phyloP scores from a whole-genome alignment of 1,284 basidiomycete genomes.

The Fomitopsis betulina region DNA sequence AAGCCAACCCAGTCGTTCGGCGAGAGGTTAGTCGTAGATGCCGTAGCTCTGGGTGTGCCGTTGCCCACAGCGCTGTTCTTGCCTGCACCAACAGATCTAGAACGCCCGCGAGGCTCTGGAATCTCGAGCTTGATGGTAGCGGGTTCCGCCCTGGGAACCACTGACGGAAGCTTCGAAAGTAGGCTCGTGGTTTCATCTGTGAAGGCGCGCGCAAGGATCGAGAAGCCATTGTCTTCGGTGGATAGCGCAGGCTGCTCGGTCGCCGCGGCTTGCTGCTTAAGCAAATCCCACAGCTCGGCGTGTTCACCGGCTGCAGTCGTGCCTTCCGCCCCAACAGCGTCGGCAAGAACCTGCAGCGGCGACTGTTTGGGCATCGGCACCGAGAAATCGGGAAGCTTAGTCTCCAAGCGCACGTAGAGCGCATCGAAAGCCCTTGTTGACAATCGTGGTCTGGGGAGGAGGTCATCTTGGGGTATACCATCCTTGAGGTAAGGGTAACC shows the following conservation, averaged over 20 bases:
- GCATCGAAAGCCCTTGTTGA: conserved; percentile 60
- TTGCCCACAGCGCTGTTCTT: conserved; percentile 7
- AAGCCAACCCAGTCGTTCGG: conserved; percentile 43
- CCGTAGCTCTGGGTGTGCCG: neutral
- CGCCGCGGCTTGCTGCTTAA: conserved; percentile 38
- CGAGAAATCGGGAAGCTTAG: conserved; percentile 35
- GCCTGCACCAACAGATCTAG: conserved; percentile 18
- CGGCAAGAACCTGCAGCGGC: conserved; percentile 52
- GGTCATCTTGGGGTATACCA: conserved; percentile 34
- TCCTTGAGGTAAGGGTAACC: conserved; percentile 57
- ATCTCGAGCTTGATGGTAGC: conserved; percentile 1
- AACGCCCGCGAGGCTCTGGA: conserved; percentile 16
- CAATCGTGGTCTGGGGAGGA: conserved; percentile 55
- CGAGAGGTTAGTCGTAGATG: conserved; percentile 10
- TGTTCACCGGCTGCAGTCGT: conserved; percentile 33
- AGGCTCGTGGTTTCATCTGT: conserved; percentile 64
- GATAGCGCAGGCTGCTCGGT: conserved; percentile 15
- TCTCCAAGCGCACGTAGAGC: conserved; percentile 59
- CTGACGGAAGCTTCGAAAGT: conserved; percentile 41
- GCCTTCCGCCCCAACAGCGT: conserved; percentile 49
- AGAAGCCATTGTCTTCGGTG: conserved; percentile 12
- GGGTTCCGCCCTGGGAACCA: conserved; percentile 3
- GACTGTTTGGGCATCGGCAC: conserved; percentile 40
- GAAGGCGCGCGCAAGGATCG: conserved; percentile 38
- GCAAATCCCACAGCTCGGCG: conserved; percentile 47